These are phyloP conservation scores for Erigeron philadelphicus DNA, from an alignment of 140 eudicot genomes.

Conservation along the genomic window DNA sequence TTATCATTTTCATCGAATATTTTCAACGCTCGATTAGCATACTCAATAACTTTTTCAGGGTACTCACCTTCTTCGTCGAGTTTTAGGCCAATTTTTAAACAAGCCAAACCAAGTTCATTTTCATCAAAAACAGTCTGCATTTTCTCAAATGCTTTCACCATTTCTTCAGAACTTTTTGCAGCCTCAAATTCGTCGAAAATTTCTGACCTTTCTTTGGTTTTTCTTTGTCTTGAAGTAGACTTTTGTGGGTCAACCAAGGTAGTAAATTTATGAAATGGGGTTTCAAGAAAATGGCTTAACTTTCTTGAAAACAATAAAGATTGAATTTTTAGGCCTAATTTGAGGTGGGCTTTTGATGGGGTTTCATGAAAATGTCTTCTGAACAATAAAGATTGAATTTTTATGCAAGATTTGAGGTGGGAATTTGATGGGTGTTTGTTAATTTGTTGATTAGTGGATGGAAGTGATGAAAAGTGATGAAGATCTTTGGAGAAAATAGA, in stretches of 20 bases:
- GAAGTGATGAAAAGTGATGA: constrained; percentile 22
- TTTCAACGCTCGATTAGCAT: constrained; percentile 58
- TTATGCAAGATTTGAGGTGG: constrained; percentile 32
- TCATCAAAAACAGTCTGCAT: constrained; percentile 56
- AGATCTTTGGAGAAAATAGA: constrained; percentile 33
- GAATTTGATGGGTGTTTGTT: constrained; percentile 30
- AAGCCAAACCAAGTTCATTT: constrained; percentile 60
- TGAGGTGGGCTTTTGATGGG: constrained; percentile 42
- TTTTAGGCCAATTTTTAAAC: constrained; percentile 72
- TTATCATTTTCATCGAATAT: constrained; percentile 33
- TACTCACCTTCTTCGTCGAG: constrained; percentile 77
- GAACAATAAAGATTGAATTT: too few relatives aligned
- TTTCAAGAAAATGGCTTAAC: constrained; percentile 20
- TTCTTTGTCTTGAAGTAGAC: constrained; percentile 53
- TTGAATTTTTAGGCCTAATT: background rate
- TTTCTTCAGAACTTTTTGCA: constrained; percentile 54
- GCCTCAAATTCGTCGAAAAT: constrained; percentile 76
- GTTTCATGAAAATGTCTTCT: background rate
- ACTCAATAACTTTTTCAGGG: constrained; percentile 58
- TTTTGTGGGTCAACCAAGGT: constrained; percentile 40
- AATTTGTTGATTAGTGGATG: constrained; percentile 22
- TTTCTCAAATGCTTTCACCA: constrained; percentile 52
- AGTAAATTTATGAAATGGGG: constrained; percentile 45
- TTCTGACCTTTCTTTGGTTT: constrained; percentile 53
- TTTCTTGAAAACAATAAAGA: constrained; percentile 28